These are phyloP conservation scores for Mucor indicus DNA, from an alignment of 371 early-diverging fungal species.

Conservation along the genomic window DNA sequence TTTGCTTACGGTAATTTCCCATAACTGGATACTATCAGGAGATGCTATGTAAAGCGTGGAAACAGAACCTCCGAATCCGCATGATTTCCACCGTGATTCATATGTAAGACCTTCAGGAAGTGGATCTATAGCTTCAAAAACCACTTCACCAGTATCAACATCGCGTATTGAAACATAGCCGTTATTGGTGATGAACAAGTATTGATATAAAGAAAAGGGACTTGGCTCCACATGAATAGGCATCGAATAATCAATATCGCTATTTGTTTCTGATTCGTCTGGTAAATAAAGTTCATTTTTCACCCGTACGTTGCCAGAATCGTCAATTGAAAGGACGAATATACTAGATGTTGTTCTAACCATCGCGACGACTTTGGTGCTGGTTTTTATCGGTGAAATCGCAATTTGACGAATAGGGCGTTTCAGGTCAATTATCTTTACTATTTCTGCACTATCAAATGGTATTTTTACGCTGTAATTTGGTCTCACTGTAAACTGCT, in stretches of 20 bases:
- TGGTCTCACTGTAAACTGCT: background rate
- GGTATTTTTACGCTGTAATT: background rate
- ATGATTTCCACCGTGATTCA: constrained; percentile 11
- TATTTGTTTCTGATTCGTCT: background rate
- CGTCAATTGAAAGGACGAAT: background rate
- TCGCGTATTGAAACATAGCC: constrained; percentile 15
- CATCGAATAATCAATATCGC: constrained; percentile 16
- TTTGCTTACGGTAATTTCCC: constrained; percentile 4
- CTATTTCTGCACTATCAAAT: background rate
- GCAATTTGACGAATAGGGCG: constrained; percentile 16
- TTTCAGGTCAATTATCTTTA: constrained; percentile 1
- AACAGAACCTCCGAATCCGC: constrained; percentile 6
- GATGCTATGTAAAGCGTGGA: constrained; percentile 1
- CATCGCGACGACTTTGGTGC: background rate
- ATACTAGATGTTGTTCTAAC: constrained; percentile 15
- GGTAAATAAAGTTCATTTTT: constrained; percentile 2
- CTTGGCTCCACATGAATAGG: constrained; percentile 12
- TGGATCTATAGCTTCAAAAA: constrained; percentile 3
- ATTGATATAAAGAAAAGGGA: constrained; percentile 7
- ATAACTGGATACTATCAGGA: constrained; percentile 12
- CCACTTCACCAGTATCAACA: background rate
- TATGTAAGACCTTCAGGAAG: background rate
- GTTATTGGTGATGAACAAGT: constrained; percentile 11
- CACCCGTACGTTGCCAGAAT: background rate
- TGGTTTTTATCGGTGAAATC: constrained; percentile 4